These are phyloP conservation scores for Podila verticillata DNA, from an alignment of 192 early-diverging fungal species.

Conservation along the genomic window DNA sequence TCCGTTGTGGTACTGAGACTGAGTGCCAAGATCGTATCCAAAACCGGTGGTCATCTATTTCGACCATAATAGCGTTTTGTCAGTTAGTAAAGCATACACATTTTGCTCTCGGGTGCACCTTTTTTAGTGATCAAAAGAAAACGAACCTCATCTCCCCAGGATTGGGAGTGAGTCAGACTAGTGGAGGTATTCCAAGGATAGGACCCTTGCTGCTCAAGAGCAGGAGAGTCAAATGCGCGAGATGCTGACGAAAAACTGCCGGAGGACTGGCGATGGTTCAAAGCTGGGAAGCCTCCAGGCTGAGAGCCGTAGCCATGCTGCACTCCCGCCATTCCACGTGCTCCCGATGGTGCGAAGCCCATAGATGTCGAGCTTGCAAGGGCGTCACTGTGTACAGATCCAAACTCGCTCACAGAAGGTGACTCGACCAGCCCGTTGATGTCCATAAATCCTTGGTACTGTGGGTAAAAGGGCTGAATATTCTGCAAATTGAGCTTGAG, in stretches of 20 bases:
- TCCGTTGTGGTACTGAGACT: slow-evolving; percentile 9
- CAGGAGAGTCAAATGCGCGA: slow-evolving; percentile 34
- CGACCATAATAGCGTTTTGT: not conserved
- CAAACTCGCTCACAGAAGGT: slow-evolving; percentile 20
- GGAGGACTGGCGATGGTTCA: slow-evolving; percentile 23
- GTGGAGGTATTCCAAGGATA: slow-evolving; percentile 34
- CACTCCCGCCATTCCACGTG: slow-evolving; percentile 6
- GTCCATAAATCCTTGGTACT: slow-evolving; percentile 46
- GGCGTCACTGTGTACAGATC: not conserved
- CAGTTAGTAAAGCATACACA: not conserved
- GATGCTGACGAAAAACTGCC: slow-evolving; percentile 35
- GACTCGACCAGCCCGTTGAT: slow-evolving; percentile 24
- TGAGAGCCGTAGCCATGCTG: slow-evolving; percentile 23
- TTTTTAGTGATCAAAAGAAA: not conserved
- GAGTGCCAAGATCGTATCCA: slow-evolving; percentile 25
- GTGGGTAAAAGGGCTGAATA: slow-evolving; percentile 9
- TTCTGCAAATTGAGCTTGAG: slow-evolving; percentile 28
- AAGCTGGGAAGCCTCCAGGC: slow-evolving; percentile 7
- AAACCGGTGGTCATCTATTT: slow-evolving; percentile 25
- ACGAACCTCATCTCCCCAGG: slow-evolving; percentile 45
- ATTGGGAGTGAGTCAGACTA: slow-evolving; percentile 25
- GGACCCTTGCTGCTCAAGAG: slow-evolving; percentile 26
- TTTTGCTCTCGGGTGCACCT: not conserved
- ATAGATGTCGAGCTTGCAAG: not conserved
- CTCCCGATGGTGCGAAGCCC: not conserved